Percentiles rank a stretch among this genome's conserved stretches.
phyloP scores from a whole-genome alignment of 495 filamentous ascomycete species.

The Aspergillus affinis region DNA sequence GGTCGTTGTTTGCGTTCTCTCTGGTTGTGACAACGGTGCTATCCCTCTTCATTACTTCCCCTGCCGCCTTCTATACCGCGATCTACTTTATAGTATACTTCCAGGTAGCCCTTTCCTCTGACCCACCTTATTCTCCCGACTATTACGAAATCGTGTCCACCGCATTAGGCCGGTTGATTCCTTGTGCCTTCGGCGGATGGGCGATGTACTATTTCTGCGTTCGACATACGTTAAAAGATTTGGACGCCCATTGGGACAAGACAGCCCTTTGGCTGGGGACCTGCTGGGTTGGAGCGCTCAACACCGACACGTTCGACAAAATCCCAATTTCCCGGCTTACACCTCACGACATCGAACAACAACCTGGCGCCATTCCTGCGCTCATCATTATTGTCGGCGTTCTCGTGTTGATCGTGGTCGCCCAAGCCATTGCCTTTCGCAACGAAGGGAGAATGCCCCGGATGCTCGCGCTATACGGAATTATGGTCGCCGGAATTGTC shows the following conservation, averaged over 20 bases:
- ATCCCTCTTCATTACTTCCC: constrained; percentile 65
- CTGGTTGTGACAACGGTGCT: constrained; percentile 60
- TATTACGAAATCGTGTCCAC: constrained; percentile 60
- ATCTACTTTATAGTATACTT: constrained; percentile 70
- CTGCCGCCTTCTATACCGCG: constrained; percentile 62
- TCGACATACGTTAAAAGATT: constrained; percentile 47
- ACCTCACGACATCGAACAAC: constrained; percentile 68
- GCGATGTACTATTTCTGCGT: constrained; percentile 66
- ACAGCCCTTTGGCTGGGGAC: constrained; percentile 72
- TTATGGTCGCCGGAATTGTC: constrained; percentile 42
- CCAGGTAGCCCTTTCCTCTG: constrained; percentile 72
- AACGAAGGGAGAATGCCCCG: constrained; percentile 62
- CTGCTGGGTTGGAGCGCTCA: constrained; percentile 76
- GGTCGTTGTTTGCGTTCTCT: constrained; percentile 66
- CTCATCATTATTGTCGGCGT: constrained; percentile 61
- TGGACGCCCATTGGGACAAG: constrained; percentile 69
- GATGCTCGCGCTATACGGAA: constrained; percentile 66
- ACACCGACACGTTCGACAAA: constrained; percentile 71
- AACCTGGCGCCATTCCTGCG: constrained; percentile 69
- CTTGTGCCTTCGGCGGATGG: constrained; percentile 67
- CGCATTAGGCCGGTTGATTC: constrained; percentile 68
- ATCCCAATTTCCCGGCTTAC: constrained; percentile 78
- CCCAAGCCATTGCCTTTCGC: constrained; percentile 67
- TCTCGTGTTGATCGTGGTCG: constrained; percentile 50
- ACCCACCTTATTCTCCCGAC: constrained; percentile 55